These are phyloP conservation scores for Rossbeevera mucosa DNA, from an alignment of 768 basidiomycete genomes.

Conservation along the genomic window DNA sequence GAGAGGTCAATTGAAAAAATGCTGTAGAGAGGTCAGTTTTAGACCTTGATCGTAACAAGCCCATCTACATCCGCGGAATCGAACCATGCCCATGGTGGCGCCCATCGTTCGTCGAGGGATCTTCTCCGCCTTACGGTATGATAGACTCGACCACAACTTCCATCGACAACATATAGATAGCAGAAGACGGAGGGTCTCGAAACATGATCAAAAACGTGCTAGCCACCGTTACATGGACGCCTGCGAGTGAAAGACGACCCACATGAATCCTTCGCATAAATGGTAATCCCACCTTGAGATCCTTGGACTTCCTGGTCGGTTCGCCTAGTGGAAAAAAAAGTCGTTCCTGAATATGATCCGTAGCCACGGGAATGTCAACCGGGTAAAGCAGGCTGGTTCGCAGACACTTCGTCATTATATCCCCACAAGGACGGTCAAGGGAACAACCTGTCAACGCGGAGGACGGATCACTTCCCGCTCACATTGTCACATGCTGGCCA, in stretches of 20 bases:
- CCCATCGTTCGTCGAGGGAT: neutral
- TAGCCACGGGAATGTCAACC: slow-evolving; percentile 2
- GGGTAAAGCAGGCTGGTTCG: neutral
- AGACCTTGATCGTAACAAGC: slow-evolving; percentile 10
- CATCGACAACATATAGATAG: neutral
- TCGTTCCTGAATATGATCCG: slow-evolving; percentile 16
- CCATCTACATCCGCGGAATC: slow-evolving; percentile 22
- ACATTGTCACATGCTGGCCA: neutral
- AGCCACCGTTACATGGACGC: slow-evolving; percentile 3
- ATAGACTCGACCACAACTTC: slow-evolving; percentile 1
- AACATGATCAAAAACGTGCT: slow-evolving; percentile 1
- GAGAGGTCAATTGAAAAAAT: slow-evolving; percentile 8
- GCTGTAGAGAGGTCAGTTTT: slow-evolving; percentile 4
- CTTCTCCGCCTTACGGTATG: slow-evolving; percentile 6
- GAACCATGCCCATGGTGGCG: neutral
- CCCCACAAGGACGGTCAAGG: neutral
- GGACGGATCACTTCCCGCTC: neutral
- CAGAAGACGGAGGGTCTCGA: neutral
- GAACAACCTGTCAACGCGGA: neutral
- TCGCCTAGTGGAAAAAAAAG: neutral
- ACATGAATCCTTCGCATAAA: neutral
- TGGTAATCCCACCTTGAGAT: neutral
- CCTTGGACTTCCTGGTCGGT: neutral
- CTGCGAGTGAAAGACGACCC: neutral
- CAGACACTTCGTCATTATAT: neutral